A percentile compares a stretch with the other conserved stretches of the same genome.
Conservation (phyloP, 2,329 filamentous ascomycete genomes). For the Chalaropsis ovoidea region DNA sequence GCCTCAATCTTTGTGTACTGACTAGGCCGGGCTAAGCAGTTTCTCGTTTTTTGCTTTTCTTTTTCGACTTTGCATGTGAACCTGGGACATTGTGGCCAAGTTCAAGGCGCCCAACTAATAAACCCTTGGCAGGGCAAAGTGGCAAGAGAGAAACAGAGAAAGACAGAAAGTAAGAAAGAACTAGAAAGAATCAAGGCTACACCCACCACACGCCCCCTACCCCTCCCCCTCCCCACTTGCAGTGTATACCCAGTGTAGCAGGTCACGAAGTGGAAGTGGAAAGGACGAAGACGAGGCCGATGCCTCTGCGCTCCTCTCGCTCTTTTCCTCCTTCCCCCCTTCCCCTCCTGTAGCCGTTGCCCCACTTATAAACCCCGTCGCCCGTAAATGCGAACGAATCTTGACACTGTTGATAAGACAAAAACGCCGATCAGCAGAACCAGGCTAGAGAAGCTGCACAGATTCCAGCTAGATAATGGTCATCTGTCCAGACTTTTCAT, state of each 20-base stretch:
- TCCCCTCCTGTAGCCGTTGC: neutral
- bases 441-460: neutral
- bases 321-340: too few relatives aligned
- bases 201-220: too few relatives aligned
- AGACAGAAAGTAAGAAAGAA: too few relatives aligned
- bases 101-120: neutral
- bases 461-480: neutral
- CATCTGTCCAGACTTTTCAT: neutral
- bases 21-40: neutral
- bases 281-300: too few relatives aligned
- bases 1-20: neutral
- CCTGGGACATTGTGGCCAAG: neutral
- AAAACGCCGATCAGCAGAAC: too few relatives aligned
- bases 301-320: too few relatives aligned
- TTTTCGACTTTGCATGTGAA: neutral
- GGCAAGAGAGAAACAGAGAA: neutral
- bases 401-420: conserved; percentile 1
- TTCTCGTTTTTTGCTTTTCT: too few relatives aligned
- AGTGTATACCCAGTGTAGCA: too few relatives aligned
- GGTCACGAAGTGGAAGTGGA: too few relatives aligned
- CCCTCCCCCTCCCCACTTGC: too few relatives aligned
- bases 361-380: neutral
- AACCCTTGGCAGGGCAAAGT: neutral
- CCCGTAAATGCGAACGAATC: neutral
- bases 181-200: too few relatives aligned